Conservation (phyloP, 225 moss, liverwort and hornwort genomes). For the Pleurozium schreberi region DNA sequence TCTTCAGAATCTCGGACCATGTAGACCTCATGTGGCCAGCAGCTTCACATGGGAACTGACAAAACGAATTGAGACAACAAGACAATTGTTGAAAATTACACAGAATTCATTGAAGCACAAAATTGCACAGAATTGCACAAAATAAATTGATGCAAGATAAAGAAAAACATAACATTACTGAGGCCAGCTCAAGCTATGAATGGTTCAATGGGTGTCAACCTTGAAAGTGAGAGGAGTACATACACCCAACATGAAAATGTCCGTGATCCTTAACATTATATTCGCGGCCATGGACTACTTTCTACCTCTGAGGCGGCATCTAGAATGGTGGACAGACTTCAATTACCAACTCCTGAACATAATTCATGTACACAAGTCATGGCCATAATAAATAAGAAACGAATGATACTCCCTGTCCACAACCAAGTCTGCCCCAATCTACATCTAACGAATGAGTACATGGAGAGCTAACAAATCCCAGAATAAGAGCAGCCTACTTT, state of each 20-base stretch:
- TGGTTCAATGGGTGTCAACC: slow-evolving; percentile 5
- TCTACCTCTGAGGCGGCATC: neutral
- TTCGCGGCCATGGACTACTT: neutral
- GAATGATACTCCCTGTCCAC: slow-evolving; percentile 7
- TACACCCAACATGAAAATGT: slow-evolving; percentile 18
- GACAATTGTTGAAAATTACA: neutral
- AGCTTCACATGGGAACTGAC: neutral
- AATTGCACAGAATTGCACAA: no score
- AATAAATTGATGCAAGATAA: neutral
- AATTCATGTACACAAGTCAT: slow-evolving; percentile 20
- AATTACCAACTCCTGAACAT: slow-evolving; percentile 24
- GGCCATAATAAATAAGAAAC: slow-evolving; percentile 24
- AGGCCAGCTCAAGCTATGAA: slow-evolving; percentile 20
- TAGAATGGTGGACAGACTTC: slow-evolving; percentile 8
- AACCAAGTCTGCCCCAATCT: slow-evolving; percentile 18
- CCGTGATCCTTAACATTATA: neutral
- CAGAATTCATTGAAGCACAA: no score
- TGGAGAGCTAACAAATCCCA: slow-evolving; percentile 17
- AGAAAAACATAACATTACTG: slow-evolving; percentile 1
- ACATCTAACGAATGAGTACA: slow-evolving; percentile 22
- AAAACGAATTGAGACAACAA: neutral
- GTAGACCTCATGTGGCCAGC: neutral
- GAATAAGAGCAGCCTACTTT: slow-evolving; percentile 18
- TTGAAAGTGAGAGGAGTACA: slow-evolving; percentile 14
- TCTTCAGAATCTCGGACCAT: neutral